Base-by-base conservation (phyloP, 148 eudicot genomes). In the Fagopyrum esculentum region DNA sequence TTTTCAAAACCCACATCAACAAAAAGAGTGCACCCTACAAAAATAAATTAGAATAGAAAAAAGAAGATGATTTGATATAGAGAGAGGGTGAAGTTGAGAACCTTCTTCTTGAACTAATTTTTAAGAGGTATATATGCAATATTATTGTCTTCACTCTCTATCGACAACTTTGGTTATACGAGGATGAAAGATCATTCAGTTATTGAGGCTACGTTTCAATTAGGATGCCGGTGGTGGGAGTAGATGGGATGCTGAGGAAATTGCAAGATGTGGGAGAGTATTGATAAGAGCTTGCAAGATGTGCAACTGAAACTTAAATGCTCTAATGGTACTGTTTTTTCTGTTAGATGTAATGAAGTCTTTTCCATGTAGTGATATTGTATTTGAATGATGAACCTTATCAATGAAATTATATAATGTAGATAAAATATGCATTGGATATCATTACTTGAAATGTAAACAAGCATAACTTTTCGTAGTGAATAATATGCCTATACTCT, bases 251-350 rank as follows among this genome's bases (percentile, higher is more conserved):
- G 74, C 55, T 92, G 89, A 91, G 98, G 87, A 91, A 90, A 78
- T 97, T 91, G 82, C 98, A 94, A 94, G 79, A 86, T 92, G 93
- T 94, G 98, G 98, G 98, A 94, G 88, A 90, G 81, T 78, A 91
- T 96, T 83, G 98, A 94, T 82, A 94, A 91, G 86, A 91, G 86
- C 76, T 89, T 94, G 88, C 98, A 94, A 68, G 97, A 94, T 79
- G 98, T 97, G 76, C 92, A 91, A 68, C 97, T 89, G 83, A 22
- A 97, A 94, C 79, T 81, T 94, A 82, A 94, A 90, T 85, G 98
- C 97, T 60, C 88, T 94, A 43, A 91, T 94, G 98, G 98, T 94
- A 82, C 12, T 73, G 43, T 48, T 49, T 59, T 35, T 5, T 9
- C 48, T 26, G 15, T 45, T 55, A 2, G 63, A 74, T 57, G 44